phyloP scores from a whole-genome alignment of 2,329 filamentous ascomycete genomes.

The Macroventuria anomochaeta region DNA sequence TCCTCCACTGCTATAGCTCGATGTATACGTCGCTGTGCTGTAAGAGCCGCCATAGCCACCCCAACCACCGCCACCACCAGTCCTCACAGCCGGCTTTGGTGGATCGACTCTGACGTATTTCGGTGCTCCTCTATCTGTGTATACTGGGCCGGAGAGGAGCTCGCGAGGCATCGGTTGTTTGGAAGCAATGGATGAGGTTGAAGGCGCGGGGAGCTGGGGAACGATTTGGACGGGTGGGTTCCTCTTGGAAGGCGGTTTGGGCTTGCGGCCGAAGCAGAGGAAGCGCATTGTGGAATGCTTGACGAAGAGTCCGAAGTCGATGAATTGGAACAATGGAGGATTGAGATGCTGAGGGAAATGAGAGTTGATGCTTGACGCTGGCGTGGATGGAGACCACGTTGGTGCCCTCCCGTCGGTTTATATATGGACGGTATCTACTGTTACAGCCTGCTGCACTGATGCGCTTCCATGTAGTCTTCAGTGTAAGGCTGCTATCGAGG shows the following conservation, averaged over 20 bases:
- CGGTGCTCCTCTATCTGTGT: background rate
- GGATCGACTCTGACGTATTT: background rate
- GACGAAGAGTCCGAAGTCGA: background rate
- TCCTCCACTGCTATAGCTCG: background rate
- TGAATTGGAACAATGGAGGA: background rate
- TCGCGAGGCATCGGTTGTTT: background rate
- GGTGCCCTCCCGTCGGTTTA: too few relatives aligned
- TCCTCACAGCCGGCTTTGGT: background rate
- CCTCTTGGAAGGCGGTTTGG: background rate
- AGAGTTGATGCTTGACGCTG: too few relatives aligned
- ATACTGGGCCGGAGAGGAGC: background rate
- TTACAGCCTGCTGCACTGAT: background rate
- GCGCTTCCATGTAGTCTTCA: background rate
- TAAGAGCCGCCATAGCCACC: background rate
- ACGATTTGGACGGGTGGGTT: background rate
- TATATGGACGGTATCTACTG: background rate
- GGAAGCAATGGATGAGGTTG: background rate
- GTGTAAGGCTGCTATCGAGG: slow-evolving; percentile 6
- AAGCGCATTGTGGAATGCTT: background rate
- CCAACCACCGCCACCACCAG: background rate
- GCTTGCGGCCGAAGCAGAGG: slow-evolving; percentile 10
- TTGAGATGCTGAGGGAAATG: too few relatives aligned
- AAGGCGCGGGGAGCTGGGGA: background rate
- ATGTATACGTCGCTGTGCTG: background rate
- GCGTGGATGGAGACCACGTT: too few relatives aligned